Percentiles rank a stretch among this genome's conserved stretches.
phyloP scores from a whole-genome alignment of 768 basidiomycete species.

The Filobasidium floriforme region DNA sequence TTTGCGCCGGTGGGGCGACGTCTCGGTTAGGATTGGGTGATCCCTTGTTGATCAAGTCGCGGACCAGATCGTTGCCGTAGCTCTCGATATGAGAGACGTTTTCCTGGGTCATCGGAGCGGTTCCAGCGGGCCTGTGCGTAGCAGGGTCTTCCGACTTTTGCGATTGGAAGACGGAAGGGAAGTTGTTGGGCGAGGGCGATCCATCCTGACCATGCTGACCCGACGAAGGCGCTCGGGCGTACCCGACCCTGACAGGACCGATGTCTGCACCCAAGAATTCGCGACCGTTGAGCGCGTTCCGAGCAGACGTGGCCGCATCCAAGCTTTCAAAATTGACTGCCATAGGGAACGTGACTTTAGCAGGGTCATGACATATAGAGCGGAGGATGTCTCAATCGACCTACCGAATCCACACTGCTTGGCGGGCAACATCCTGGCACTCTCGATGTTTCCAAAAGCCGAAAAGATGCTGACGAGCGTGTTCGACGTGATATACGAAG shows the following conservation, averaged over 20 bases:
- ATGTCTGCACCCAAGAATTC: constrained; percentile 95
- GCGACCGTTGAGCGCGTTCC: constrained; percentile 89
- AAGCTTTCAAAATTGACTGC: constrained; percentile 93
- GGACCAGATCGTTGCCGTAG: constrained; percentile 73
- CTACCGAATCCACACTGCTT: constrained; percentile 90
- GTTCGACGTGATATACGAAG: constrained; percentile 85
- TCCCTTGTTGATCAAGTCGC: constrained; percentile 42
- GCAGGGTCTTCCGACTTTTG: not conserved
- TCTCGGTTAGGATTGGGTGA: constrained; percentile 55
- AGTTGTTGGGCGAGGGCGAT: not conserved
- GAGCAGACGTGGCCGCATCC: constrained; percentile 90
- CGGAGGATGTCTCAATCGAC: constrained; percentile 37
- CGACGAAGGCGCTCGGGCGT: constrained; percentile 92
- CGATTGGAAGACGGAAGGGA: not conserved
- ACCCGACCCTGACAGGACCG: constrained; percentile 92
- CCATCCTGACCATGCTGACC: constrained; percentile 15
- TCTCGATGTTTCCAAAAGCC: constrained; percentile 95
- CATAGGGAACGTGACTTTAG: constrained; percentile 7
- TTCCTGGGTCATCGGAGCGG: constrained; percentile 61
- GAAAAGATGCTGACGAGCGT: constrained; percentile 93
- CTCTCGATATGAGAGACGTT: constrained; percentile 81
- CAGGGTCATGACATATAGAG: too few relatives aligned
- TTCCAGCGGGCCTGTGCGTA: not conserved
- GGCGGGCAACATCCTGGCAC: constrained; percentile 87
- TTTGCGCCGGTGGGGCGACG: constrained; percentile 34